Conservation (phyloP, 805 yeast genomes). For the Ogataea nitratoaversa region DNA sequence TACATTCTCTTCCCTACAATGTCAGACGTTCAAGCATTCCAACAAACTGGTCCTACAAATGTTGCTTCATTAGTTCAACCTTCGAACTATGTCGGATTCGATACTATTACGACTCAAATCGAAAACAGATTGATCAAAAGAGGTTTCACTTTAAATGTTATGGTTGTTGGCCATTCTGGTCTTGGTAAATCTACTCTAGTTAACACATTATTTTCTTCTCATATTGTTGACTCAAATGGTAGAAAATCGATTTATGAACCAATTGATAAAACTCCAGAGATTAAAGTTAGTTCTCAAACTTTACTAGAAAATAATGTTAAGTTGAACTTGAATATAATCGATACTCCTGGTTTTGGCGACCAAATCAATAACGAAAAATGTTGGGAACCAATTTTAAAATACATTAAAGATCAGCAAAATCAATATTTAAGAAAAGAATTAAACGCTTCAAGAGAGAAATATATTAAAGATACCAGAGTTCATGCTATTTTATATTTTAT, state of each 20-base stretch:
- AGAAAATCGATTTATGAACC: slow-evolving; percentile 66
- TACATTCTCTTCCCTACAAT: too few species aligned
- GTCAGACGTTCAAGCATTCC: slow-evolving; percentile 3
- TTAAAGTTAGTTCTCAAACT: slow-evolving; percentile 63
- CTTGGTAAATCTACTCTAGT: slow-evolving; percentile 90
- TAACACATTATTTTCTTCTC: slow-evolving; percentile 85
- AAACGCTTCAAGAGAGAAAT: slow-evolving; percentile 86
- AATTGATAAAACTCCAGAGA: slow-evolving; percentile 81
- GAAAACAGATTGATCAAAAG: slow-evolving; percentile 86
- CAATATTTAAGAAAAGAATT: slow-evolving; percentile 87
- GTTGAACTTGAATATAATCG: slow-evolving; percentile 82
- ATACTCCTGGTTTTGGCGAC: slow-evolving; percentile 98
- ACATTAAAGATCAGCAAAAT: slow-evolving; percentile 92
- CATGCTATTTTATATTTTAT: slow-evolving; percentile 91
- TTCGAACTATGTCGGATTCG: slow-evolving; percentile 86
- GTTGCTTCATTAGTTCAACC: slow-evolving; percentile 42
- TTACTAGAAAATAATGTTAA: slow-evolving; percentile 84
- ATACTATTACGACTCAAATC: slow-evolving; percentile 92
- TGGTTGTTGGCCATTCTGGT: slow-evolving; percentile 93
- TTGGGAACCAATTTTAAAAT: slow-evolving; percentile 94
- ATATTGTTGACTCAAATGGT: slow-evolving; percentile 70
- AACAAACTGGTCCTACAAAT: slow-evolving; percentile 1
- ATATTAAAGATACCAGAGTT: slow-evolving; percentile 82
- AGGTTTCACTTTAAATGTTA: slow-evolving; percentile 90
- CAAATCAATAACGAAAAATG: slow-evolving; percentile 91